Evolutionary conservation across 805 yeast species (phyloP), one percentile per base, ranked within the genome.

Genomic region (Candida pseudofarinosa): DNA sequence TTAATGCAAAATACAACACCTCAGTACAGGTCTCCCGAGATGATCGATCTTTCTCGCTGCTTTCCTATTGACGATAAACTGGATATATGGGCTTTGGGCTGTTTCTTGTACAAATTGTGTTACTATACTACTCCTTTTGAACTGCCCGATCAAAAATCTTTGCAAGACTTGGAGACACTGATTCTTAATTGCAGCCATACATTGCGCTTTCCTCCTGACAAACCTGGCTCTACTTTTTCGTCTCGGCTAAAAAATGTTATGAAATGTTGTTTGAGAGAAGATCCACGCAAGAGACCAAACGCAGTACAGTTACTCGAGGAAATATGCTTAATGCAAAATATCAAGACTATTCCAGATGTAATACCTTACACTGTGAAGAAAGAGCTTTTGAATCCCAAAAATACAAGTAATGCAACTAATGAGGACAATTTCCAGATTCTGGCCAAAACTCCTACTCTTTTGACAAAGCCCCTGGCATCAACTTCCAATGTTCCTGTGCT

Each of bases 81-180:
- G 40, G 95, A 86, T 59, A 76, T 86, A 17, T 86, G 95, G 95
- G 95, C 95, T 0, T 59, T 86, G 30, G 95, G 95, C 10, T 78
- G 85, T 19, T 83, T 85, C 49, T 60, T 86, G 28, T 86, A 85
- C 67, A 86, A 86, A 57, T 58, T 86, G 38, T 84, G 93, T 55
- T 86, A 83, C 60, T 86, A 83, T 53, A 85, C 87, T 0, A 86
- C 95, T 0, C 95, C 95, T 0, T 86, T 86, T 56, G 95, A 86
- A 59, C 69, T 59, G 63, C 63, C 64, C 1, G 44, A 45, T n/a
- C 74, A 70, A 34, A 46, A 47, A 4, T 53, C 66, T 4, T 50
- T 69, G 33, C 60, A 63, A 34, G 74, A 70, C 33, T 51, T 70
- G 56, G 90, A 85, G 50, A 56, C 65, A 32, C 84, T 83, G 36